phyloP scores from a whole-genome alignment of 2,329 filamentous ascomycete genomes.

The Sphaerostilbella broomeana region DNA sequence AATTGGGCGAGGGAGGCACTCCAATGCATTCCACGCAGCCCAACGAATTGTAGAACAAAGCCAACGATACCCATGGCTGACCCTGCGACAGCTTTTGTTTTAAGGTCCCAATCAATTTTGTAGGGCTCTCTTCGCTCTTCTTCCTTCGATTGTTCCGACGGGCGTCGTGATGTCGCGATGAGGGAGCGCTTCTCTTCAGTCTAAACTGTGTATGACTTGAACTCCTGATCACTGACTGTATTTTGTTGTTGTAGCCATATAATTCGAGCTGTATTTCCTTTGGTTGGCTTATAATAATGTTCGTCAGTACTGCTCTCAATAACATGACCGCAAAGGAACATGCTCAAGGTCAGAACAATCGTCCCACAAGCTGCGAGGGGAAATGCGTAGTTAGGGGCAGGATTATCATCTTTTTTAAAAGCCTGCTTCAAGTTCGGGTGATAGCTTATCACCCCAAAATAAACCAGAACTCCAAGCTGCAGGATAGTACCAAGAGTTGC shows the following conservation, averaged over 20 bases:
- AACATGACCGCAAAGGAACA: slow-evolving; percentile 26
- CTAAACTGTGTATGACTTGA: slow-evolving; percentile 1
- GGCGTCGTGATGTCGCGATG: slow-evolving; percentile 1
- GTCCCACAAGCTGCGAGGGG: slow-evolving; percentile 24
- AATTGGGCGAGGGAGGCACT: slow-evolving; percentile 3
- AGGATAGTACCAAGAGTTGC: background rate
- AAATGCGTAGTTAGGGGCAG: slow-evolving; percentile 18
- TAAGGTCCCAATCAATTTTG: background rate
- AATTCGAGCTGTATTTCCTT: slow-evolving; percentile 10
- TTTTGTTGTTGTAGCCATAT: slow-evolving; percentile 24
- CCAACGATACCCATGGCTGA: slow-evolving; percentile 18
- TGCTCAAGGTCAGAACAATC: slow-evolving; percentile 19
- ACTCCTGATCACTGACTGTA: background rate
- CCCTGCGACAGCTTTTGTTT: slow-evolving; percentile 16
- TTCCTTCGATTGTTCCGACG: background rate
- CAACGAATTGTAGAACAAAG: slow-evolving; percentile 25
- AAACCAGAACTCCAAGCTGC: background rate
- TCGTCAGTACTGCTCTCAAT: slow-evolving; percentile 27
- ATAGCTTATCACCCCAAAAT: slow-evolving; percentile 1
- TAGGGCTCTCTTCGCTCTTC: background rate
- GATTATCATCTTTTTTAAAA: background rate
- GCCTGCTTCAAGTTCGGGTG: background rate
- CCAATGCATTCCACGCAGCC: slow-evolving; percentile 11
- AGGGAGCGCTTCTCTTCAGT: background rate
- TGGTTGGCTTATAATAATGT: slow-evolving; percentile 9